These are phyloP conservation scores for Camelina sativa DNA, from an alignment of 345 rosid genomes.

Conservation along the genomic window DNA sequence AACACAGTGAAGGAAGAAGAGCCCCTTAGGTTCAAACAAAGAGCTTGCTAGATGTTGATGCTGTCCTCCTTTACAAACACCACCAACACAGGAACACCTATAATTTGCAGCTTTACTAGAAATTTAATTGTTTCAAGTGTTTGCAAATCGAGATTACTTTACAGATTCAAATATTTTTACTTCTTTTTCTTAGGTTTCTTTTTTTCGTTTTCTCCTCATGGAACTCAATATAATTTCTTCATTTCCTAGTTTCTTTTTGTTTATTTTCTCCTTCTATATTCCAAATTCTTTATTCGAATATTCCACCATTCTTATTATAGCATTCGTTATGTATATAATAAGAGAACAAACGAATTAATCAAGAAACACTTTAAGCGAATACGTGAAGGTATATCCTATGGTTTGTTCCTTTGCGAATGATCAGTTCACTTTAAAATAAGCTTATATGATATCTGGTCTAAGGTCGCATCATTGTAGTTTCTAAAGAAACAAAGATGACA, in stretches of 20 bases:
- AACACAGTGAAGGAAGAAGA: constrained; percentile 32
- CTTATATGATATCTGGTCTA: constrained; percentile 12
- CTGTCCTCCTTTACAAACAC: constrained; percentile 9
- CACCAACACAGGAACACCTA: constrained; percentile 25
- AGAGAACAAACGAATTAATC: neutral
- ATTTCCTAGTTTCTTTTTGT: neutral
- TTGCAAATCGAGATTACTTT: constrained; percentile 29
- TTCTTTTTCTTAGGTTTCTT: constrained; percentile 22
- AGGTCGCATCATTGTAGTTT: constrained; percentile 18
- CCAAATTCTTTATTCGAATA: constrained; percentile 7
- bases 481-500: too few relatives aligned
- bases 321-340: neutral
- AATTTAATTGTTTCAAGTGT: constrained; percentile 2
- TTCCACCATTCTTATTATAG: neutral
- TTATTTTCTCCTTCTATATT: neutral
- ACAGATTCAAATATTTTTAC: constrained; percentile 29
- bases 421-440: neutral
- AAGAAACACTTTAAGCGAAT: neutral
- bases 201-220: neutral
- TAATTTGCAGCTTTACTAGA: constrained; percentile 22
- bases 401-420: constrained; percentile 10
- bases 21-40: constrained; percentile 9
- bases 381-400: constrained; percentile 19
- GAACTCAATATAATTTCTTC: constrained; percentile 2
- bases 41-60: too few relatives aligned